phyloP scores from a whole-genome alignment of 495 filamentous ascomycete species.

The Penicillium roqueforti region DNA sequence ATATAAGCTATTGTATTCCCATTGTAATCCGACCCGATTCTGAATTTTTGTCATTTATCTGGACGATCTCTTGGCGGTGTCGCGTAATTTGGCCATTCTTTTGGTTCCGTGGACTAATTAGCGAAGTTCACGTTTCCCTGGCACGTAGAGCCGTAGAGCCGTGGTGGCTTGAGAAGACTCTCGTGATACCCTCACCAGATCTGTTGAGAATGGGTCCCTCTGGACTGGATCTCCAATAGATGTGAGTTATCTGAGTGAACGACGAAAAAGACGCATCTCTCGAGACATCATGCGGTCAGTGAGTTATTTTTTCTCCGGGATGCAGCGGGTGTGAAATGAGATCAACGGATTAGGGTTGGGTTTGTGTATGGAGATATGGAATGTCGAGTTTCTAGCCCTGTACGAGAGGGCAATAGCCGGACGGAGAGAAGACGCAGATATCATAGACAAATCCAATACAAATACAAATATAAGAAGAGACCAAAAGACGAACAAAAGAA shows the following conservation, averaged over 20 bases:
- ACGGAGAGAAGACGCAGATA: background rate
- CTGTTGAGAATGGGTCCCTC: constrained; percentile 3
- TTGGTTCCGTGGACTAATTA: background rate
- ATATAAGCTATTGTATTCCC: background rate
- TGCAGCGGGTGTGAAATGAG: constrained; percentile 25
- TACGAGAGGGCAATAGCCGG: background rate
- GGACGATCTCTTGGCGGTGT: constrained; percentile 4
- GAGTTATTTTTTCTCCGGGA: constrained; percentile 27
- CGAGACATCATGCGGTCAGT: constrained; percentile 8
- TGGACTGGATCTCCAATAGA: background rate
- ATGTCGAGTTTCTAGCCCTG: background rate
- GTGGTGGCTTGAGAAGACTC: background rate
- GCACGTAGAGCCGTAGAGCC: background rate
- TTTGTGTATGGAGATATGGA: constrained; percentile 1
- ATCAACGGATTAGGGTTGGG: constrained; percentile 18
- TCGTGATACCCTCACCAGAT: constrained; percentile 5
- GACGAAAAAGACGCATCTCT: background rate
- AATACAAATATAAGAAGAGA: too few relatives aligned
- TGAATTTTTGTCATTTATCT: background rate
- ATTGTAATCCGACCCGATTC: background rate
- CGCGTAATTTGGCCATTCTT: constrained; percentile 6
- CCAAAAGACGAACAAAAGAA: too few relatives aligned
- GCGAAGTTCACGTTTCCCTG: constrained; percentile 1
- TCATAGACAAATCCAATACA: background rate
- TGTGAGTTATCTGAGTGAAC: background rate